phyloP scores from a whole-genome alignment of 2,329 filamentous ascomycete species.

The Xylariaceae sp. region DNA sequence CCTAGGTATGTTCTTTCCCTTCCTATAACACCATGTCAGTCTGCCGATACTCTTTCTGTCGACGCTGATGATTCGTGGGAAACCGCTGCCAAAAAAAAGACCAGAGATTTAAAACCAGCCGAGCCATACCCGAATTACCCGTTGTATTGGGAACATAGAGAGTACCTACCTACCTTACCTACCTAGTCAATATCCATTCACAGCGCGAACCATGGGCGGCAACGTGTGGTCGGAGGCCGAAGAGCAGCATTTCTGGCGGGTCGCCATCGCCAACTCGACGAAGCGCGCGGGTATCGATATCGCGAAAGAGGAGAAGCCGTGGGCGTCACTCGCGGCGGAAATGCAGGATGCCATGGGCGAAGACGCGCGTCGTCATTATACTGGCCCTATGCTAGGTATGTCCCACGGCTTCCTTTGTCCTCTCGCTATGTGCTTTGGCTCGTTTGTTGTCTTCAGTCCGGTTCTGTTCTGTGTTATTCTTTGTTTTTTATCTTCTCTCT shows the following conservation, averaged over 20 bases:
- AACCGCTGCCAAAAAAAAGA: no score
- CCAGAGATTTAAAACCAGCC: no score
- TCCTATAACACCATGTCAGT: no score
- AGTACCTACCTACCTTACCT: background rate
- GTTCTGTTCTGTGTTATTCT: no score
- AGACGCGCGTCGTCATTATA: conserved; percentile 37
- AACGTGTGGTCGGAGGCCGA: conserved; percentile 46
- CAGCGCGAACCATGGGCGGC: conserved; percentile 38
- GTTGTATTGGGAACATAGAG: no score
- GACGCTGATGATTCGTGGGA: no score
- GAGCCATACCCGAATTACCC: no score
- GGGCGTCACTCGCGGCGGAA: conserved; percentile 34
- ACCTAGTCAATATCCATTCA: background rate
- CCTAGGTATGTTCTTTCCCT: no score
- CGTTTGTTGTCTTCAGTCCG: no score
- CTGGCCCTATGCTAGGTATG: conserved; percentile 38
- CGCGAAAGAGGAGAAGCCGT: conserved; percentile 29
- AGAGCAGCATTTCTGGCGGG: conserved; percentile 45
- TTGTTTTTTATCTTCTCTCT: no score
- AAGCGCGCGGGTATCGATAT: conserved; percentile 28
- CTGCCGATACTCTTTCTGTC: no score
- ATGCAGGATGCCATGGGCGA: conserved; percentile 37
- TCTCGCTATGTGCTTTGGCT: background rate
- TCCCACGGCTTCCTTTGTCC: conserved; percentile 6
- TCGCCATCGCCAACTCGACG: conserved; percentile 34